phyloP scores from a whole-genome alignment of 2,329 filamentous ascomycete genomes.

The Furcasterigmium sp. region DNA sequence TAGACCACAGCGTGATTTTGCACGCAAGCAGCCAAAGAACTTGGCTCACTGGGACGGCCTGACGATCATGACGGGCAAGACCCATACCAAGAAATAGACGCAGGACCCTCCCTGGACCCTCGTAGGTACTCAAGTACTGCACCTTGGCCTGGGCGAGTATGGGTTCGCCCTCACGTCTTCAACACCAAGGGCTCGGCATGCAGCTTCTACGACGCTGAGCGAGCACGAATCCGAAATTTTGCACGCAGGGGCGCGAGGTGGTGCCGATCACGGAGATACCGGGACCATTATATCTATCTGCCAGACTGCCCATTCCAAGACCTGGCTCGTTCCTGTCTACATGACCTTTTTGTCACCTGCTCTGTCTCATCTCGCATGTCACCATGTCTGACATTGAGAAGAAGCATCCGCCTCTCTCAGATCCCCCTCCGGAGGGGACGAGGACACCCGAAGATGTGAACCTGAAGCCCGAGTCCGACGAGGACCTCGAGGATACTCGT shows the following conservation, averaged over 20 bases:
- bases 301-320: background rate
- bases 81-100: no score
- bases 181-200: background rate
- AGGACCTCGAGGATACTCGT: constrained; percentile 6
- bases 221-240: background rate
- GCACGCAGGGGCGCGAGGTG: background rate
- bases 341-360: background rate
- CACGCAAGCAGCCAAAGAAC: background rate
- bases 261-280: background rate
- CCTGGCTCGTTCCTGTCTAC: background rate
- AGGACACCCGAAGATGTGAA: background rate
- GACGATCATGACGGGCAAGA: background rate
- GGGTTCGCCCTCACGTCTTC: background rate
- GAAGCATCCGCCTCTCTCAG: background rate
- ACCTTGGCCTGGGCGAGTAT: background rate
- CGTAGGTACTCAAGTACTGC: background rate
- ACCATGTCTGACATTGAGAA: constrained; percentile 2
- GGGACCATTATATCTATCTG: background rate
- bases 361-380: background rate
- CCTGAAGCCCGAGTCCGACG: constrained; percentile 1
- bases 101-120: background rate
- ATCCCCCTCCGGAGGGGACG: background rate
- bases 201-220: background rate
- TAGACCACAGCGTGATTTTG: no score
- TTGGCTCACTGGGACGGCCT: background rate